Evolutionary conservation across 192 early-diverging fungal species (phyloP), one percentile per base, ranked within the genome.

Genomic region (Pilobolus umbonatus): DNA sequence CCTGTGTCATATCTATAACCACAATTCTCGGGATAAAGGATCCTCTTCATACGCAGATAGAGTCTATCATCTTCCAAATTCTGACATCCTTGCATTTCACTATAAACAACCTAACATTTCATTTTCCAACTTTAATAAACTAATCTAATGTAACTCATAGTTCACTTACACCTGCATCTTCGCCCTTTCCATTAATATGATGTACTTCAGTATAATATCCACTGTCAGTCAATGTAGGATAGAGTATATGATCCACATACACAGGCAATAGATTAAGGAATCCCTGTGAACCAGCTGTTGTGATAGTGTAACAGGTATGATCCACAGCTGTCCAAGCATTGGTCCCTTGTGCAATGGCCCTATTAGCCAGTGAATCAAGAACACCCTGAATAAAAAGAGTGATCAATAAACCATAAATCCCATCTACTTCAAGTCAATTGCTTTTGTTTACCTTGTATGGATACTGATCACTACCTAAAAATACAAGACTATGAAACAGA

Each of bases 261-360:
- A 84, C 74, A 14, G 82, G 82, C 59, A 84, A 66, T 7, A 84
- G 56, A 42, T 80, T 72, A 48, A 80, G 56, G 61, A 84, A 84
- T 29, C 82, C 82, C 36, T 79, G 63, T 21, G 74, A 75, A 30
- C 82, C 82, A 5, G 82, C 82, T 2, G 79, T 80, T 11, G 75
- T 74, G 35, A 84, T 80, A 22, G 77, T 82, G 60, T 82, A 82
- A 32, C 74, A 77, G 5, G 80, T 82, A 24, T 80, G 73, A 54
- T 83, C 81, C 25, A 73, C 68, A 65, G 74, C 79, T 12, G 82
- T 84, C 82, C 82, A 84, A 15, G 82, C 82, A 59, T 84, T 84
- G 15, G 82, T 84, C 29, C 82, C 80, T 67, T 81, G 73, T 2
- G 82, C 77, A 30, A 81, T 62, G 28, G 82, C 74, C 17, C 77